Evolutionary conservation across 1,139 yeast species (phyloP), one percentile per base, ranked within the genome.

Genomic region (Ogataea hybrid): DNA sequence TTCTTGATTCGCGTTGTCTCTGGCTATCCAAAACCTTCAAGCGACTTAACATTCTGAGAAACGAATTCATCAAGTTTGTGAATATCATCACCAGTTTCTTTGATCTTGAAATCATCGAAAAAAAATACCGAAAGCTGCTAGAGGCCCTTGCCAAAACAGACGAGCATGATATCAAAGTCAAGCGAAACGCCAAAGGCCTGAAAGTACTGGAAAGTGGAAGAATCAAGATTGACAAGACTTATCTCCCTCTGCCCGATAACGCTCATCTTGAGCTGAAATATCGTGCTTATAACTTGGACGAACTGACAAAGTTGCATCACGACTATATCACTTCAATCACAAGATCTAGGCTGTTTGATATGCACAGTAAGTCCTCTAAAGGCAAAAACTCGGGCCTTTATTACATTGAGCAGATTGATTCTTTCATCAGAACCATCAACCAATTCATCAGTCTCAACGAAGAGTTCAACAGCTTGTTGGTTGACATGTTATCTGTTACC

Each of bases 81-180:
- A 67, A 68, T 35, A 61, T 67, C 1, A 50, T 80, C 7, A 62
- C 69, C 25, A 63, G 63, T 20, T 77, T 69, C 48, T 64, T 79
- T 15, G 66, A 75, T 17, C 66, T 61, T 49, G 79, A 77, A 43
- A 63, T 79, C 14, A 70, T 79, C 28, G 79, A 77, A 32, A 56
- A n/a, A 57, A n/a, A 69, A 65, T 77, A 65, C 44, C 47, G 62
- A 3, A 52, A 56, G 15, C 57, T 71, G 25, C 31, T 59, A 45
- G 28, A 17, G 25, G 31, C 39, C 22, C 21, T 52, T 8, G 28
- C 37, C 18, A 41, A 48, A 21, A 41, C 47, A 1, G 47, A 41
- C 5, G 48, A 42, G 8, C 48, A 32, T 44, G 51, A 39, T 17
- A 45, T 33, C 41, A 52, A 31, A 27, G 41, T 43, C 12, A 28